These are phyloP conservation scores for Grigorovia transvaalensis DNA, from an alignment of 805 yeast genomes.

Conservation along the genomic window DNA sequence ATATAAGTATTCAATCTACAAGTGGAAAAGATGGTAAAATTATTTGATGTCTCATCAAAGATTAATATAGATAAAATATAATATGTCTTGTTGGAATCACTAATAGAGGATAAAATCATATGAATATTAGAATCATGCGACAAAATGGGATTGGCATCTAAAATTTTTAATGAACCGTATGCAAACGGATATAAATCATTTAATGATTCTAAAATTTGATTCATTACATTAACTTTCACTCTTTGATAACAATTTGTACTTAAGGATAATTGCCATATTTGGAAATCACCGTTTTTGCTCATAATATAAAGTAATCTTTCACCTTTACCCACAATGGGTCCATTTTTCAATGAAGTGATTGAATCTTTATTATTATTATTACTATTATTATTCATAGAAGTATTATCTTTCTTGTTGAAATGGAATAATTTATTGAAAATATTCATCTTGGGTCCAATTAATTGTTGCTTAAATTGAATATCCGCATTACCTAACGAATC, in stretches of 20 bases:
- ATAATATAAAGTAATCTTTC: slow-evolving; percentile 34
- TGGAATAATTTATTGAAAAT: slow-evolving; percentile 24
- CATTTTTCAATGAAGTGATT: slow-evolving; percentile 50
- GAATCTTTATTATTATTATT: slow-evolving; percentile 21
- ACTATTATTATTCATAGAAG: neutral
- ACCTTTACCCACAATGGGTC: slow-evolving; percentile 42
- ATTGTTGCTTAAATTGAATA: slow-evolving; percentile 17
- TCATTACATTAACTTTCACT: slow-evolving; percentile 29
- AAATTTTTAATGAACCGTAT: slow-evolving; percentile 38
- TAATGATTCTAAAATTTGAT: slow-evolving; percentile 32
- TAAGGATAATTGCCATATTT: slow-evolving; percentile 40
- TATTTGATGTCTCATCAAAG: slow-evolving; percentile 36
- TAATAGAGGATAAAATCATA: slow-evolving; percentile 41
- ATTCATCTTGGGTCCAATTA: slow-evolving; percentile 28
- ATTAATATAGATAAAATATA: slow-evolving; percentile 46
- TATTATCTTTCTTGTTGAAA: neutral
- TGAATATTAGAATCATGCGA: slow-evolving; percentile 33
- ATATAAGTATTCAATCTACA: slow-evolving; percentile 50
- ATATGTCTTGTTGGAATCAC: slow-evolving; percentile 23
- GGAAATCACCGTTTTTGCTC: slow-evolving; percentile 37
- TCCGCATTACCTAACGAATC: slow-evolving; percentile 59
- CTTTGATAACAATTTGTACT: slow-evolving; percentile 34
- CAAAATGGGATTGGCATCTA: slow-evolving; percentile 49
- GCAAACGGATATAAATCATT: slow-evolving; percentile 44
- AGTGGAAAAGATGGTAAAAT: slow-evolving; percentile 49